Evolutionary conservation across 2,329 filamentous ascomycete genomes (phyloP).

Genomic region (Colletotrichum cordylinicola): DNA sequence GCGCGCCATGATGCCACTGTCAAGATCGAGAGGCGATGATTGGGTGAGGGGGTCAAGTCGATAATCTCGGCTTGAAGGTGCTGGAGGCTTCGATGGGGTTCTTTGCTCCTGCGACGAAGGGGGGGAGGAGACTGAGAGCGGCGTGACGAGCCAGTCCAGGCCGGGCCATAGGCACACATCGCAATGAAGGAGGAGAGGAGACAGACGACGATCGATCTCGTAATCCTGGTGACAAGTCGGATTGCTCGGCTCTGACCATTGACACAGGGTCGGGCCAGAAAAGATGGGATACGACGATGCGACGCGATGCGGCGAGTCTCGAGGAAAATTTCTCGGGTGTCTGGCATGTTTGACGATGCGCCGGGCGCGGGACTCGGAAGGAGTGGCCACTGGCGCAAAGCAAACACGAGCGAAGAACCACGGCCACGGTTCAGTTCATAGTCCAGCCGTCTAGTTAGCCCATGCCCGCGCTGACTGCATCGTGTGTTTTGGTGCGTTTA

Average conservation of each 20-base stretch:
- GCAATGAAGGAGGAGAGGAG: not conserved
- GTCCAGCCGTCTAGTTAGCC: not conserved
- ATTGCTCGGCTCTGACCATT: not conserved
- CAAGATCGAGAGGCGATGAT: not conserved
- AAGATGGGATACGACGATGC: not conserved
- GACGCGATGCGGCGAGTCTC: not conserved
- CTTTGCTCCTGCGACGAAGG: not conserved
- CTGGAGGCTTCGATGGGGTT: not conserved
- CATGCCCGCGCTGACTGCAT: not conserved
- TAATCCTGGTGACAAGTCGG: not conserved
- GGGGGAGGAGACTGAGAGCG: not conserved
- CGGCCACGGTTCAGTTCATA: not conserved
- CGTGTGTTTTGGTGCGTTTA: not conserved
- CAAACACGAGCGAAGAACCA: not conserved
- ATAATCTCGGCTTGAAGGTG: conserved; percentile 3
- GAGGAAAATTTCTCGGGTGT: not conserved
- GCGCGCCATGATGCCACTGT: conserved; percentile 10
- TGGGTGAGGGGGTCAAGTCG: not conserved
- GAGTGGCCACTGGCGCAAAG: not conserved
- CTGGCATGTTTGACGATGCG: not conserved
- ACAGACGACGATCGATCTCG: not conserved
- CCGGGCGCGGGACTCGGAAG: not conserved
- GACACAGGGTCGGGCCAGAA: not conserved
- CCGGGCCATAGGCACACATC: not conserved
- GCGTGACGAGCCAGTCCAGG: not conserved